phyloP scores from a whole-genome alignment of 129 eudicot genomes.

The Centaurea solstitialis region DNA sequence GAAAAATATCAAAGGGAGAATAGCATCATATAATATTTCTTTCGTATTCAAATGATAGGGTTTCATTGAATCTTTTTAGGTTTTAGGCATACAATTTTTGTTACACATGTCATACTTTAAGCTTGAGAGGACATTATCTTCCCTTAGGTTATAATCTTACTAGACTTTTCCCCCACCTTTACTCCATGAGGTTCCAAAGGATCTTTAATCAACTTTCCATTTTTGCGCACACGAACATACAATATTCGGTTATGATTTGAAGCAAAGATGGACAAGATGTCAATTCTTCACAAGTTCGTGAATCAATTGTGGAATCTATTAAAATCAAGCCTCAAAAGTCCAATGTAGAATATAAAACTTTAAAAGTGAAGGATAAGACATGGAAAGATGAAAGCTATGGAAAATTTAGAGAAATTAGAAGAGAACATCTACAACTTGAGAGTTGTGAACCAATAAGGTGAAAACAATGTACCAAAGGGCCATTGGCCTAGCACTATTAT shows the following conservation, averaged over 20 bases:
- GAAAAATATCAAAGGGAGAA: neutral
- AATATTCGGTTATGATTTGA: neutral
- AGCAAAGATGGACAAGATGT: neutral
- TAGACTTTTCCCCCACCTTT: neutral
- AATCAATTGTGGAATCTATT: neutral
- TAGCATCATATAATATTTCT: neutral
- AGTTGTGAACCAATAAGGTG: neutral
- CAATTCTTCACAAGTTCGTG: neutral
- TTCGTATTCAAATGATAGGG: neutral
- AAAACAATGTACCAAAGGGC: neutral
- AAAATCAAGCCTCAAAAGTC: neutral
- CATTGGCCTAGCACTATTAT: neutral
- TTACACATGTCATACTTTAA: no score
- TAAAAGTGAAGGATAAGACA: neutral
- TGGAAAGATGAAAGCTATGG: neutral
- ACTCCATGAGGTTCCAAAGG: neutral
- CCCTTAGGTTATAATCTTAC: neutral
- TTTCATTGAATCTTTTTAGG: neutral
- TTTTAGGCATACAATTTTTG: no score
- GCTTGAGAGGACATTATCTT: neutral
- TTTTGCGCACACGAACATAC: neutral
- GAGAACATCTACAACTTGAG: neutral
- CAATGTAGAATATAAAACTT: neutral
- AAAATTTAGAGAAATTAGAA: neutral
- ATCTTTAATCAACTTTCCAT: neutral